Conservation (phyloP, 148 eudicot genomes). For the Diospyros lotus region DNA sequence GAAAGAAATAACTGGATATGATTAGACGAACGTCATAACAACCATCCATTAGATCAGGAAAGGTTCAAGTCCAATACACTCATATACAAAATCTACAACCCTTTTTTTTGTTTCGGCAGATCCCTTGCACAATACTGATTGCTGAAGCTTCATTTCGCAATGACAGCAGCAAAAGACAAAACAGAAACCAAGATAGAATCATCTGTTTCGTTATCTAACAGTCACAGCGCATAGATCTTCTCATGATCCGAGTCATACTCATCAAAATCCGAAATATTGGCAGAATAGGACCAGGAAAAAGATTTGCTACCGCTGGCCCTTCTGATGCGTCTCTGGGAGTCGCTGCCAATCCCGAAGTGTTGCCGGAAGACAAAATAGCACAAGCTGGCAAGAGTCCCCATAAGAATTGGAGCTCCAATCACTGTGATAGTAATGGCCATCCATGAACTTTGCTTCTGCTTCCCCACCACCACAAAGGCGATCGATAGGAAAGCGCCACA, state of each 20-base stretch:
- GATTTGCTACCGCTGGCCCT: slow-evolving; percentile 78
- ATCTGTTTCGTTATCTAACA: background rate
- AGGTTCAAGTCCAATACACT: background rate
- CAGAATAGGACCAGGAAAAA: slow-evolving; percentile 78
- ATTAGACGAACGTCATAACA: background rate
- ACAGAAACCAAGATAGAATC: background rate
- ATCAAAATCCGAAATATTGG: slow-evolving; percentile 57
- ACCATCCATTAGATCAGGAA: background rate
- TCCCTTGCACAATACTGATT: background rate
- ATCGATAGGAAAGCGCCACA: slow-evolving; percentile 76
- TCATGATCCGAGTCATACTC: slow-evolving; percentile 66
- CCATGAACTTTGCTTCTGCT: slow-evolving; percentile 50
- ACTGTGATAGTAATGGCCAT: slow-evolving; percentile 61
- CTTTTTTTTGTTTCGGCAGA: background rate
- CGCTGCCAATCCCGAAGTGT: slow-evolving; percentile 61
- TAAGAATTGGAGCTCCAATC: slow-evolving; percentile 56
- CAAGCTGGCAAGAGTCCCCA: slow-evolving; percentile 68
- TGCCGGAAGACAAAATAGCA: slow-evolving; percentile 80
- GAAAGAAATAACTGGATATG: too few species aligned
- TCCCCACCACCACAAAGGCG: slow-evolving; percentile 74
- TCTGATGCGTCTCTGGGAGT: slow-evolving; percentile 72
- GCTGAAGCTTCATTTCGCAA: background rate
- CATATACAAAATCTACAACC: slow-evolving; percentile 1
- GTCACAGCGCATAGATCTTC: slow-evolving; percentile 74
- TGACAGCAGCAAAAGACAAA: background rate